A percentile compares a stretch with the other conserved stretches of the same genome.
Evolutionary conservation across 2,329 filamentous ascomycete species (phyloP).

Genomic region (Leptosphaerulina australis): DNA sequence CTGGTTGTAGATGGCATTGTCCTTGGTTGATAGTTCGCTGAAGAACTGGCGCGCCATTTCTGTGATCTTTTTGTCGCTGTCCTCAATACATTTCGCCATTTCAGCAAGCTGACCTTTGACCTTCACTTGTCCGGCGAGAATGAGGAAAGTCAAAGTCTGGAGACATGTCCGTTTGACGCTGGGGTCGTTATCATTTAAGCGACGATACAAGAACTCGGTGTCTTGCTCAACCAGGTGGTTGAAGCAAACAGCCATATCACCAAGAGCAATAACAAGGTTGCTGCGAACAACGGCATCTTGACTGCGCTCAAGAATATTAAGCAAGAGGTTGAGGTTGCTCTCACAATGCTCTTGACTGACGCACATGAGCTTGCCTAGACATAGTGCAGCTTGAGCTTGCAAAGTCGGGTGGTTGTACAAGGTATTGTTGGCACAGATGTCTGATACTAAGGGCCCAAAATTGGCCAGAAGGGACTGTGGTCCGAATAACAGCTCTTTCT

Average conservation of each 20-base stretch:
- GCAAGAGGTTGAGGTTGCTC: slow-evolving; percentile 85
- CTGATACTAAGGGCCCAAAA: slow-evolving; percentile 88
- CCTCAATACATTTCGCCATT: slow-evolving; percentile 98
- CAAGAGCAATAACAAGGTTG: slow-evolving; percentile 94
- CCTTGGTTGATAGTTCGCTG: slow-evolving; percentile 94
- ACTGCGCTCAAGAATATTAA: slow-evolving; percentile 96
- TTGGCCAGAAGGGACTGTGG: slow-evolving; percentile 82
- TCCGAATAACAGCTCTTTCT: slow-evolving; percentile 83
- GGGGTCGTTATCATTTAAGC: slow-evolving; percentile 84
- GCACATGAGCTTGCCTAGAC: slow-evolving; percentile 98
- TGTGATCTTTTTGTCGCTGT: slow-evolving; percentile 90
- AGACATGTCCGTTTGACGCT: slow-evolving; percentile 96
- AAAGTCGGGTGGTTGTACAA: slow-evolving; percentile 87
- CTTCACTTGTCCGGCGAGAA: slow-evolving; percentile 96
- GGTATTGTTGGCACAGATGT: slow-evolving; percentile 91
- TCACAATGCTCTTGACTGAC: slow-evolving; percentile 97
- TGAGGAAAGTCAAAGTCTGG: slow-evolving; percentile 98
- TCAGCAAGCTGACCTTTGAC: slow-evolving; percentile 98
- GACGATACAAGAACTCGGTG: slow-evolving; percentile 94
- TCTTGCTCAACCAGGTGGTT: slow-evolving; percentile 99
- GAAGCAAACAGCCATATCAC: slow-evolving; percentile 99
- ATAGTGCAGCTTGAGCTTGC: slow-evolving; percentile 91
- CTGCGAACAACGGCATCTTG: slow-evolving; percentile 90
- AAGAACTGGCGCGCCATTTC: slow-evolving; percentile 99
- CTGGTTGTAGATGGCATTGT: slow-evolving; percentile 98